Evolutionary conservation across 2,329 filamentous ascomycete species (phyloP).

Genomic region (Plectosphaerella cucumerina): DNA sequence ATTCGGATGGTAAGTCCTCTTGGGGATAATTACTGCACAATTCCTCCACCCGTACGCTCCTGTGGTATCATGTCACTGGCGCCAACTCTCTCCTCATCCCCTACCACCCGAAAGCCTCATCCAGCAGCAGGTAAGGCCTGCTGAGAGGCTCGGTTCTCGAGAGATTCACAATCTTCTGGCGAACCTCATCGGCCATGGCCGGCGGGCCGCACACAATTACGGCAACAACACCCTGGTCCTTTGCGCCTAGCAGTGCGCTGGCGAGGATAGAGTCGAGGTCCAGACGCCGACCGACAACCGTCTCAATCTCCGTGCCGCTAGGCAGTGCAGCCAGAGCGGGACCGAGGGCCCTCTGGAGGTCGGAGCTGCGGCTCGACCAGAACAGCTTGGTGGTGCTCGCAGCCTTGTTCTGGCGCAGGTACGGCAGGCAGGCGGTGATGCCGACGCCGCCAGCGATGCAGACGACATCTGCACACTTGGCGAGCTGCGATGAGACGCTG

Average conservation of each 20-base stretch:
- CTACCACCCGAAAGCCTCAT: conserved; percentile 23
- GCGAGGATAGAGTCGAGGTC: conserved; percentile 16
- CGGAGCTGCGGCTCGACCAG: conserved; percentile 18
- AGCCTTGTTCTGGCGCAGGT: conserved; percentile 11
- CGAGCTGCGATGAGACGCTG: conserved; percentile 11
- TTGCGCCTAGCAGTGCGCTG: conserved; percentile 11
- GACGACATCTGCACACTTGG: conserved; percentile 19
- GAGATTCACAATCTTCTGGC: conserved; percentile 17
- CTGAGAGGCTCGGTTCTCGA: conserved; percentile 7
- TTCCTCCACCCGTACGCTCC: no score
- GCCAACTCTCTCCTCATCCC: background rate
- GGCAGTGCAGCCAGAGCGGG: conserved; percentile 12
- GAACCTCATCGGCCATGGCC: conserved; percentile 22
- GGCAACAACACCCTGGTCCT: conserved; percentile 14
- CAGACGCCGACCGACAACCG: conserved; percentile 16
- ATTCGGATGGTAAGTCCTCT: no score
- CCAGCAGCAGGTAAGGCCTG: conserved; percentile 17
- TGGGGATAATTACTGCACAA: no score
- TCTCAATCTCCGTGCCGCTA: conserved; percentile 14
- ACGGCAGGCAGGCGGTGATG: conserved; percentile 23
- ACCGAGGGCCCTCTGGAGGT: conserved; percentile 11
- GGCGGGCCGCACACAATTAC: conserved; percentile 24
- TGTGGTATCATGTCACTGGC: no score
- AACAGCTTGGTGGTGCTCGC: conserved; percentile 14
- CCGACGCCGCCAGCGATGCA: conserved; percentile 27